These are phyloP conservation scores for Cladophialophora psammophila DNA, from an alignment of 2,329 filamentous ascomycete species.

Conservation along the genomic window DNA sequence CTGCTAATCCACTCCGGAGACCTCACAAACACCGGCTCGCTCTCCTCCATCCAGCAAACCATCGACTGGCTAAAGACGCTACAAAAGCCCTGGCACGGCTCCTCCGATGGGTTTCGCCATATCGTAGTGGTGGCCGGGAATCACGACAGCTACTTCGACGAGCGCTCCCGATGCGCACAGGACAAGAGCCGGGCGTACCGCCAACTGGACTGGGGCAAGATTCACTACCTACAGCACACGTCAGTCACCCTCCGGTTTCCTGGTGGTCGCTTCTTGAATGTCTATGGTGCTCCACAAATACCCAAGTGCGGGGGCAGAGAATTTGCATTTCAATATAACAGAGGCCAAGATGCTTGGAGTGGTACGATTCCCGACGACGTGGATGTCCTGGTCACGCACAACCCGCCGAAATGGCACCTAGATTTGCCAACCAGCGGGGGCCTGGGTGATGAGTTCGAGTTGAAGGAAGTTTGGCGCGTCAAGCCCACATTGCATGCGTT, in stretches of 20 bases:
- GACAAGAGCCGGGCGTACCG: constrained; percentile 60
- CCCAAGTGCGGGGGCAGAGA: constrained; percentile 74
- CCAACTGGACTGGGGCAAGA: constrained; percentile 68
- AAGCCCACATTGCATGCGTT: constrained; percentile 81
- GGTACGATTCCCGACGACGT: constrained; percentile 73
- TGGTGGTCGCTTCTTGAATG: constrained; percentile 65
- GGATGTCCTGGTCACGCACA: constrained; percentile 83
- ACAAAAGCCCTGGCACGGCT: constrained; percentile 40
- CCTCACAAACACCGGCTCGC: constrained; percentile 75
- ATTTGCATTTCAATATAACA: constrained; percentile 79
- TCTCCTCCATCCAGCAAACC: constrained; percentile 77
- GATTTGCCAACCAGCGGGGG: constrained; percentile 61
- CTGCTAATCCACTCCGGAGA: constrained; percentile 91
- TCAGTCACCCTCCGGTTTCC: constrained; percentile 69
- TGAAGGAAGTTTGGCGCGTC: constrained; percentile 76
- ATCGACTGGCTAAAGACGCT: constrained; percentile 80
- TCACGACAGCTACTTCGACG: constrained; percentile 86
- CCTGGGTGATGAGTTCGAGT: constrained; percentile 73
- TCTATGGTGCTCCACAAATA: constrained; percentile 85
- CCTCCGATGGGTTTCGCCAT: constrained; percentile 68
- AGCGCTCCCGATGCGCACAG: constrained; percentile 63
- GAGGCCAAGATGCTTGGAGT: constrained; percentile 72
- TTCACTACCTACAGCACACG: constrained; percentile 79
- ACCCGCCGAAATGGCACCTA: constrained; percentile 76
- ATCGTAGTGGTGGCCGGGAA: constrained; percentile 88